Conservation (phyloP, 2,329 filamentous ascomycete species). For the Hawksworthiomyces lignivorus region DNA sequence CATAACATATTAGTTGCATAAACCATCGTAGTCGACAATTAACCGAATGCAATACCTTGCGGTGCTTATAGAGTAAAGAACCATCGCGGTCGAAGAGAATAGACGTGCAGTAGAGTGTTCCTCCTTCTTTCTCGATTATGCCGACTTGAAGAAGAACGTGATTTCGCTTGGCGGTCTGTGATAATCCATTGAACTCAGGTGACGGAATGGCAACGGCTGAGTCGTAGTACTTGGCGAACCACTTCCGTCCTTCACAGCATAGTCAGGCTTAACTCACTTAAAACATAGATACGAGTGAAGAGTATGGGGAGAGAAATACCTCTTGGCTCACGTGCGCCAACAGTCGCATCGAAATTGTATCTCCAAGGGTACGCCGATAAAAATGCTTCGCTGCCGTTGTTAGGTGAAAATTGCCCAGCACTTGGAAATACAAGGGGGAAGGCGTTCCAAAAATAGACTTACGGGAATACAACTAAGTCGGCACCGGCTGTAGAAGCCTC, state of each 20-base stretch:
- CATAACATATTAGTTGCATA: slow-evolving; percentile 13
- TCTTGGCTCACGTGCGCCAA: slow-evolving; percentile 31
- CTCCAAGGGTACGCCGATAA: slow-evolving; percentile 35
- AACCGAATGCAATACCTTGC: slow-evolving; percentile 24
- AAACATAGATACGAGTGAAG: not conserved
- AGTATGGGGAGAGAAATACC: slow-evolving; percentile 18
- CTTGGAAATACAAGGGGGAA: not conserved
- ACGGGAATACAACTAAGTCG: slow-evolving; percentile 34
- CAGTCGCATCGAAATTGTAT: slow-evolving; percentile 34
- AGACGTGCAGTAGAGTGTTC: slow-evolving; percentile 32
- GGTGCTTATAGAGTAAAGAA: slow-evolving; percentile 27
- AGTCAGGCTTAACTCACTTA: not conserved
- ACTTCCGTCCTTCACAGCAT: slow-evolving; percentile 26
- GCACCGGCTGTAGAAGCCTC: slow-evolving; percentile 29
- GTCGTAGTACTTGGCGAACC: slow-evolving; percentile 32
- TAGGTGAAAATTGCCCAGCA: too few relatives aligned
- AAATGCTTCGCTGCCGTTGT: slow-evolving; percentile 26
- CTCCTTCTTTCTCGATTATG: slow-evolving; percentile 33
- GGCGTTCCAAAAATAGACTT: slow-evolving; percentile 13
- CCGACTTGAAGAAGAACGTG: slow-evolving; percentile 29
- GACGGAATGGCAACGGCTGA: slow-evolving; percentile 31
- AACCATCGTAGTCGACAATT: not conserved
- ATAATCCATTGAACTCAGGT: slow-evolving; percentile 26
- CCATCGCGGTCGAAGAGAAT: slow-evolving; percentile 30
- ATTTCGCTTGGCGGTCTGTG: slow-evolving; percentile 26